phyloP scores from a whole-genome alignment of 2,329 filamentous ascomycete genomes.

The Ascocoryne sarcoides region DNA sequence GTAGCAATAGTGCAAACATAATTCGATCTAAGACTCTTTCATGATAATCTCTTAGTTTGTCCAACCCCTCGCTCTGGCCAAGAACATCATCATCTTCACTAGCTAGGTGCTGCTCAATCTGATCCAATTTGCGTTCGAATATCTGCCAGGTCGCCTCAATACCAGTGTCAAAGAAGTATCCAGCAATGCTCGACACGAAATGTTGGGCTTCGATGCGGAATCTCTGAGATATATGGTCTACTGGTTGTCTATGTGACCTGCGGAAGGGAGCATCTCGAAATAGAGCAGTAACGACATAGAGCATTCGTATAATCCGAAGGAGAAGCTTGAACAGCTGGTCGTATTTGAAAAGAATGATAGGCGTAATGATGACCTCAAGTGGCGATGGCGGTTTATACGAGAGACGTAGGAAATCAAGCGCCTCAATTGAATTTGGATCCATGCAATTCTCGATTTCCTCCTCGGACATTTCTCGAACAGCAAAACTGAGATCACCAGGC shows the following conservation, averaged over 20 bases:
- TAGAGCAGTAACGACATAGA: constrained; percentile 63
- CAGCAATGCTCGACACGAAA: constrained; percentile 63
- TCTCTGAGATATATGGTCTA: constrained; percentile 29
- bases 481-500: constrained; percentile 69
- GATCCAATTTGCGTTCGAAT: constrained; percentile 58
- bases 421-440: constrained; percentile 73
- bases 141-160: constrained; percentile 64
- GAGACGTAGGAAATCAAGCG: constrained; percentile 85
- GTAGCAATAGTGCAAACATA: constrained; percentile 62
- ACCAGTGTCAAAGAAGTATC: constrained; percentile 74
- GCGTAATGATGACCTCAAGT: constrained; percentile 65
- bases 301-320: constrained; percentile 67
- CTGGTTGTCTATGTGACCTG: constrained; percentile 17
- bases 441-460: constrained; percentile 77
- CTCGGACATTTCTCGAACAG: constrained; percentile 69
- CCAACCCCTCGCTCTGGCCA: constrained; percentile 50
- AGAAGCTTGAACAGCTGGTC: constrained; percentile 77
- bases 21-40: constrained; percentile 68
- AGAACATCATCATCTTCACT: constrained; percentile 32
- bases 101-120: constrained; percentile 49
- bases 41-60: constrained; percentile 59
- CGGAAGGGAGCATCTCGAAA: constrained; percentile 46
- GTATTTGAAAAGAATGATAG: constrained; percentile 64
- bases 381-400: constrained; percentile 72
- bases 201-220: constrained; percentile 73